Evolutionary conservation across 1,284 basidiomycete genomes (phyloP).

Genomic region (Boletus sp.): DNA sequence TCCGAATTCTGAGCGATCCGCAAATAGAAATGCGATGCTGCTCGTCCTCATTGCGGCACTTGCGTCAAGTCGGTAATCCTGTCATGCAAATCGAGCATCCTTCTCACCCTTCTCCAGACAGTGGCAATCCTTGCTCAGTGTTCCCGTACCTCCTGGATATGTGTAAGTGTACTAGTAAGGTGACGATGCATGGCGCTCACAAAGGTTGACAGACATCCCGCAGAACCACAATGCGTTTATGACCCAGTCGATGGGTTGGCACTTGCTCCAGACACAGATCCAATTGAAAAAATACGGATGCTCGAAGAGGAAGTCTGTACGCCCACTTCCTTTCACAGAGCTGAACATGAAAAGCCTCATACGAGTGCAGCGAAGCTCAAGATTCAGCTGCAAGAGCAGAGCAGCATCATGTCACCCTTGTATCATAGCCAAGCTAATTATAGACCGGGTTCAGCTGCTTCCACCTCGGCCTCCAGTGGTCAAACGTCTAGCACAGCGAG

Average conservation of each 20-base stretch:
- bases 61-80: conserved; percentile 68
- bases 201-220: conserved; percentile 56
- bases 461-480: conserved; percentile 21
- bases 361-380: conserved; percentile 54
- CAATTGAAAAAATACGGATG: conserved; percentile 66
- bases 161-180: conserved; percentile 46
- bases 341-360: conserved; percentile 15
- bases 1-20: conserved; percentile 12
- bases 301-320: conserved; percentile 76
- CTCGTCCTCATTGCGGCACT: conserved; percentile 75
- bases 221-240: conserved; percentile 75
- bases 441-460: conserved; percentile 26
- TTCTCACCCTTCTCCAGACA: conserved; percentile 43
- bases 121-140: conserved; percentile 74
- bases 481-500: conserved; percentile 11
- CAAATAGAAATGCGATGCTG: conserved; percentile 75
- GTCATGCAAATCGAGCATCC: background rate
- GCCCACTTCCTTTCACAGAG: conserved; percentile 16
- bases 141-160: conserved; percentile 74
- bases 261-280: conserved; percentile 69
- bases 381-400: conserved; percentile 55
- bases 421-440: conserved; percentile 11
- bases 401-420: conserved; percentile 18
- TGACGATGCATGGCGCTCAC: conserved; percentile 10
- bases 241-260: conserved; percentile 78